phyloP scores from a whole-genome alignment of 2,329 filamentous ascomycete genomes.

The Beauveria medogensis region DNA sequence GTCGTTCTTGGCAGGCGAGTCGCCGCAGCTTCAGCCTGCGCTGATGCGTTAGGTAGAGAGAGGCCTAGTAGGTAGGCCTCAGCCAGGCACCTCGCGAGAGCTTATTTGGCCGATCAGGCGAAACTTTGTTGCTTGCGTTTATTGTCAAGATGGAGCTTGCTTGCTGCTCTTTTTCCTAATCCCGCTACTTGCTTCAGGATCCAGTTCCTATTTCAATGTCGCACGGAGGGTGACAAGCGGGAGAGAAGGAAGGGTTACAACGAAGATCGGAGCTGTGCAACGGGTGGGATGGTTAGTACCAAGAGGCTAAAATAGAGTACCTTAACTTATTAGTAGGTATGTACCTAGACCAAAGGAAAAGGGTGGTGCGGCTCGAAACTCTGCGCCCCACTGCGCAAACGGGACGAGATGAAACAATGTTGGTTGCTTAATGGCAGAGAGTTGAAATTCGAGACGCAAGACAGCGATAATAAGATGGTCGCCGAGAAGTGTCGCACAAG shows the following conservation, averaged over 20 bases:
- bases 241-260: conserved; percentile 2
- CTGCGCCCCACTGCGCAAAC: background rate
- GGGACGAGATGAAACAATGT: background rate
- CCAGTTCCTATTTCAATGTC: background rate
- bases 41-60: too few relatives aligned
- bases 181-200: background rate
- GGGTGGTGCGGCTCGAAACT: conserved; percentile 1
- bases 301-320: background rate
- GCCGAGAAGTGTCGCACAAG: background rate
- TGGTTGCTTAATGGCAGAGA: background rate
- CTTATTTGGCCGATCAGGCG: background rate
- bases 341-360: background rate
- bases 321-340: too few relatives aligned
- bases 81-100: background rate
- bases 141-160: too few relatives aligned
- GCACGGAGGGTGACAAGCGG: background rate
- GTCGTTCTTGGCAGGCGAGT: conserved; percentile 2
- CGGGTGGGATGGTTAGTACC: background rate
- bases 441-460: too few relatives aligned
- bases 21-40: background rate
- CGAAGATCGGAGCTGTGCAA: background rate
- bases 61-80: background rate
- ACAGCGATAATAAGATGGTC: background rate
- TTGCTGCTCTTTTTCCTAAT: background rate
- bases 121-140: background rate